Conservation (phyloP, 352 stramenopile genomes). For the Phytopythium aichiense region DNA sequence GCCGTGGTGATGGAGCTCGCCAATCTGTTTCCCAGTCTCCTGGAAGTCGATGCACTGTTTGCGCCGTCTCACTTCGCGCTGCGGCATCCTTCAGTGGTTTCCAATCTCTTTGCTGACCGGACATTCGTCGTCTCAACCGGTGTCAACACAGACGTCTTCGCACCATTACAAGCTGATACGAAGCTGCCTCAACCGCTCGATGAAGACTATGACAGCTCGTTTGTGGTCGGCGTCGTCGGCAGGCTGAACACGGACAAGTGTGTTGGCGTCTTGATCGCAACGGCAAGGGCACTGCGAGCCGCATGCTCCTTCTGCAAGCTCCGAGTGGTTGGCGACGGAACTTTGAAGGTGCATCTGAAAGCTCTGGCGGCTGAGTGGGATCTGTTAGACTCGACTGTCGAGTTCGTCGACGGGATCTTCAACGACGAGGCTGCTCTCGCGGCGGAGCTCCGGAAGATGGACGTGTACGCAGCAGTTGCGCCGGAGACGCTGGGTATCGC, state of each 20-base stretch:
- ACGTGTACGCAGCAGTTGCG: constrained; percentile 38
- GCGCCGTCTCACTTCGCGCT: constrained; percentile 50
- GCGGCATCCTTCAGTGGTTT: constrained; percentile 34
- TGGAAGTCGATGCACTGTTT: constrained; percentile 43
- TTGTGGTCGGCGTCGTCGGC: constrained; percentile 46
- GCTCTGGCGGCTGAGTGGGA: constrained; percentile 25
- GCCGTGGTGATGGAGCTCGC: constrained; percentile 49
- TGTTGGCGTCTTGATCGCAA: constrained; percentile 29
- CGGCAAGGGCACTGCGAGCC: constrained; percentile 21
- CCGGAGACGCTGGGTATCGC: constrained; percentile 57
- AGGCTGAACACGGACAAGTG: constrained; percentile 49
- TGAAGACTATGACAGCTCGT: constrained; percentile 5
- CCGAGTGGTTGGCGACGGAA: constrained; percentile 34
- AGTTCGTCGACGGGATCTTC: constrained; percentile 48
- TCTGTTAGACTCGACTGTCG: constrained; percentile 20
- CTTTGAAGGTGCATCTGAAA: constrained; percentile 22
- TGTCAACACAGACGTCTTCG: constrained; percentile 33
- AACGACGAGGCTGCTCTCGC: constrained; percentile 31
- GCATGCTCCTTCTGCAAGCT: constrained; percentile 22
- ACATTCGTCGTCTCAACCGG: constrained; percentile 39
- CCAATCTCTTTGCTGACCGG: constrained; percentile 15
- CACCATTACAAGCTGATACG: neutral
- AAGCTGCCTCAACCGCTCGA: neutral
- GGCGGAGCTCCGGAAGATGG: constrained; percentile 25
- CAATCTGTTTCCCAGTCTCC: constrained; percentile 31